Evolutionary conservation across 2,329 filamentous ascomycete species (phyloP).

Genomic region (Raffaelea deltoideospora): DNA sequence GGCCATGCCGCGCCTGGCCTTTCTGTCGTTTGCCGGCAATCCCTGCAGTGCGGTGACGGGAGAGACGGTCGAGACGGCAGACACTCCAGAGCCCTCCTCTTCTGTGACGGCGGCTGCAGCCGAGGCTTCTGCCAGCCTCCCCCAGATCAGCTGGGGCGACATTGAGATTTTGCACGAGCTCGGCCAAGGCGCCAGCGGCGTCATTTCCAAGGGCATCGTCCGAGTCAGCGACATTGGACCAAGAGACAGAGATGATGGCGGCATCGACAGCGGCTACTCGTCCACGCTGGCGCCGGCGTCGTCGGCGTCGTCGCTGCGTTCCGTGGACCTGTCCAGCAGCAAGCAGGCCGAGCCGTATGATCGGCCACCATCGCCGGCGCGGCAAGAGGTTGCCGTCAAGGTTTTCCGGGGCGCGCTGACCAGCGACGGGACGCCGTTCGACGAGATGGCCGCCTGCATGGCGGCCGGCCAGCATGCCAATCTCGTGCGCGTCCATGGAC

Average conservation of each 20-base stretch:
- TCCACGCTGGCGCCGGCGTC: slow-evolving; percentile 3
- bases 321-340: too few species aligned
- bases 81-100: slow-evolving; percentile 1
- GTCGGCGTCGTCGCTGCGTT: slow-evolving; percentile 2
- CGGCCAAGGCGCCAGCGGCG: slow-evolving; percentile 29
- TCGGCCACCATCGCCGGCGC: slow-evolving; percentile 4
- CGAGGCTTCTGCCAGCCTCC: slow-evolving; percentile 11
- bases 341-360: too few species aligned
- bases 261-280: background rate
- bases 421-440: slow-evolving; percentile 29
- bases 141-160: slow-evolving; percentile 23
- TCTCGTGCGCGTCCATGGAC: slow-evolving; percentile 28
- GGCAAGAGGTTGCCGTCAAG: slow-evolving; percentile 26
- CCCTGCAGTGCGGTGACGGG: slow-evolving; percentile 21
- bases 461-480: slow-evolving; percentile 28
- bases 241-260: too few species aligned
- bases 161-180: slow-evolving; percentile 24
- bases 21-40: slow-evolving; percentile 31
- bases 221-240: background rate
- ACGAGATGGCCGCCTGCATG: slow-evolving; percentile 32
- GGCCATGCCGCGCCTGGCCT: slow-evolving; percentile 26
- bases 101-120: slow-evolving; percentile 3
- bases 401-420: slow-evolving; percentile 31
- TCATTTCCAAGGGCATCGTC: slow-evolving; percentile 25
- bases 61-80: background rate